Evolutionary conservation across 2,329 filamentous ascomycete genomes (phyloP).

Genomic region (Paramyrothecium sp.): DNA sequence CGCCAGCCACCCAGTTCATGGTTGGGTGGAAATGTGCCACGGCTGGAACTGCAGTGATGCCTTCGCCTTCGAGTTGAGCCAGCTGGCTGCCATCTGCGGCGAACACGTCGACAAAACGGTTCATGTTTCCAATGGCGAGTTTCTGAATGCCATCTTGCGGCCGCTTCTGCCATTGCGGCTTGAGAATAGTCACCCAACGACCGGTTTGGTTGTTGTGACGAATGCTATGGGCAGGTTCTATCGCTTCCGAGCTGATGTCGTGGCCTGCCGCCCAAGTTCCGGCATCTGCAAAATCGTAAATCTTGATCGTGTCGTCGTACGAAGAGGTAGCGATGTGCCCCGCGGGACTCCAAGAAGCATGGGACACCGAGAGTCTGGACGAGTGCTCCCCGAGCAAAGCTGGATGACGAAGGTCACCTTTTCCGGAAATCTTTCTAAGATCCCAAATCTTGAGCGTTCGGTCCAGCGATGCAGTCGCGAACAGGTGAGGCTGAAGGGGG

Average conservation of each 20-base stretch:
- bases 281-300: slow-evolving; percentile 73
- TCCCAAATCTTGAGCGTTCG: slow-evolving; percentile 93
- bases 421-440: slow-evolving; percentile 71
- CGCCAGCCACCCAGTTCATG: slow-evolving; percentile 87
- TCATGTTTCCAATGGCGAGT: slow-evolving; percentile 96
- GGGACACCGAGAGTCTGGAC: slow-evolving; percentile 82
- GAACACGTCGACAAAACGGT: slow-evolving; percentile 91
- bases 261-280: slow-evolving; percentile 57
- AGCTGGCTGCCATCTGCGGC: slow-evolving; percentile 80
- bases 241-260: slow-evolving; percentile 56
- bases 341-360: slow-evolving; percentile 83
- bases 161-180: slow-evolving; percentile 82
- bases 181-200: slow-evolving; percentile 82
- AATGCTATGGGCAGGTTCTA: slow-evolving; percentile 69
- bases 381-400: slow-evolving; percentile 76
- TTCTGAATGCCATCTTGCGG: slow-evolving; percentile 80
- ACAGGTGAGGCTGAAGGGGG: slow-evolving; percentile 74
- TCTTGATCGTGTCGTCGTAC: slow-evolving; percentile 94
- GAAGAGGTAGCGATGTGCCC: slow-evolving; percentile 89
- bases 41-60: slow-evolving; percentile 91
- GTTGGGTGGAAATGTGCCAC: slow-evolving; percentile 88
- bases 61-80: slow-evolving; percentile 82
- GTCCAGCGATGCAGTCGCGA: slow-evolving; percentile 88
- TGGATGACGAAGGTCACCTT: slow-evolving; percentile 59
- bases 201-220: slow-evolving; percentile 95